Evolutionary conservation across 2,329 filamentous ascomycete genomes (phyloP).

Genomic region (Cytospora mali): DNA sequence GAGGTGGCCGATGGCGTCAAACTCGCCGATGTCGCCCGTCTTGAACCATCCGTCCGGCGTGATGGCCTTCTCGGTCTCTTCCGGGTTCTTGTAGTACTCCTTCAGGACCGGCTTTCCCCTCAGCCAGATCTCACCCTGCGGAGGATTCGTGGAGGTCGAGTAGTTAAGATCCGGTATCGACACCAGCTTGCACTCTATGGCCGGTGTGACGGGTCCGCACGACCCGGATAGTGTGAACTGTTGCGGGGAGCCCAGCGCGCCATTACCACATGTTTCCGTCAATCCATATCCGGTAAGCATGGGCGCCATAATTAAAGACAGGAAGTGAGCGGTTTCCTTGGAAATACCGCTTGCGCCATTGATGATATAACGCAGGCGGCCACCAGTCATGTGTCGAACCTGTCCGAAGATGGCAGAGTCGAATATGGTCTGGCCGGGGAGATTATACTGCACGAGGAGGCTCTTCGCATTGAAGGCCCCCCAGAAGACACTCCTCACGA

Average conservation of each 20-base stretch:
- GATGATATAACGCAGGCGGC: slow-evolving; percentile 84
- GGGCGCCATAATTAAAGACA: slow-evolving; percentile 88
- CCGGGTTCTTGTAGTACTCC: slow-evolving; percentile 82
- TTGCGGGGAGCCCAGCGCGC: slow-evolving; percentile 78
- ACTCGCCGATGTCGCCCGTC: slow-evolving; percentile 94
- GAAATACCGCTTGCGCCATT: slow-evolving; percentile 93
- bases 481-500: slow-evolving; percentile 80
- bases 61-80: slow-evolving; percentile 79
- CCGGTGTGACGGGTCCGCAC: slow-evolving; percentile 76
- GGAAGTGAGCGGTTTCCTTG: slow-evolving; percentile 83
- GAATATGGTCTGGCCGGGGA: slow-evolving; percentile 70
- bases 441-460: slow-evolving; percentile 57
- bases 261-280: slow-evolving; percentile 89
- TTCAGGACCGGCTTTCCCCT: slow-evolving; percentile 74
- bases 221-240: slow-evolving; percentile 74
- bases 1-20: slow-evolving; percentile 77
- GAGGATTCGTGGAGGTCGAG: slow-evolving; percentile 68
- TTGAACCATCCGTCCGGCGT: slow-evolving; percentile 94
- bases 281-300: slow-evolving; percentile 95
- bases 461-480: slow-evolving; percentile 62
- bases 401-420: slow-evolving; percentile 89
- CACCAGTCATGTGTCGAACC: slow-evolving; percentile 87
- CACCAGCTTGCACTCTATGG: slow-evolving; percentile 87
- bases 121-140: slow-evolving; percentile 92
- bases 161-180: slow-evolving; percentile 90